These are phyloP conservation scores for Oryza meyeriana DNA, from an alignment of 176 grass and related monocot genomes.

Conservation along the genomic window DNA sequence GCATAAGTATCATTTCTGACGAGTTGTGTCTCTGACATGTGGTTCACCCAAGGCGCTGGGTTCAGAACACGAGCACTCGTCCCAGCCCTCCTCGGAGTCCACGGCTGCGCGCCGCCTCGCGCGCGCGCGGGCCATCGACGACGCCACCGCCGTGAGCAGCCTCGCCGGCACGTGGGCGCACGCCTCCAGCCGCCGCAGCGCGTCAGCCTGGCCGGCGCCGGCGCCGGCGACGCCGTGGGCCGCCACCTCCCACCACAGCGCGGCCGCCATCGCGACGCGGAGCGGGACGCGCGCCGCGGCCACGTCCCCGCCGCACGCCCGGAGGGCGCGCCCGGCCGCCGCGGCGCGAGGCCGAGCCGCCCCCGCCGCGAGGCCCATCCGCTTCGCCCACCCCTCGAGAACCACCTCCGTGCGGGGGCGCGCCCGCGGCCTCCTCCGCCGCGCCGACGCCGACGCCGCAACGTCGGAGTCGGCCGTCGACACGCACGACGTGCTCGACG, in stretches of 20 bases:
- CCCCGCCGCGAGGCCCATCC: conserved; percentile 18
- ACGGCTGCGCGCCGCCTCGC: conserved; percentile 12
- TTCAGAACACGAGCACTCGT: conserved; percentile 40
- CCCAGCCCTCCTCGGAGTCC: conserved; percentile 53
- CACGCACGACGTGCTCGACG: conserved; percentile 39
- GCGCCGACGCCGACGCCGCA: neutral
- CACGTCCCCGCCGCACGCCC: neutral
- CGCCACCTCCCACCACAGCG: conserved; percentile 38
- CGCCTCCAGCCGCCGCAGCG: conserved; percentile 41
- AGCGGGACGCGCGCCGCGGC: conserved; percentile 1
- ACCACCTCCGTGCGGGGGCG: conserved; percentile 29
- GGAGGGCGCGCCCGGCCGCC: conserved; percentile 10
- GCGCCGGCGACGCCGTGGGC: neutral
- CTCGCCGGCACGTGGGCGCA: conserved; percentile 45
- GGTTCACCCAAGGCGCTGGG: neutral
- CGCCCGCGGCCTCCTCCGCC: neutral
- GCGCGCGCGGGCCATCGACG: conserved; percentile 35
- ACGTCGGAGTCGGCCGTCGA: conserved; percentile 41
- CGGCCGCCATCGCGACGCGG: conserved; percentile 43
- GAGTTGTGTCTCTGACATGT: neutral
- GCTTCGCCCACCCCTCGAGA: conserved; percentile 37
- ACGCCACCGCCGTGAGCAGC: conserved; percentile 15
- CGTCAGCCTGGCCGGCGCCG: neutral
- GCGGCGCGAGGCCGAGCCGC: neutral
- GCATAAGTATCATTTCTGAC: neutral